phyloP scores from a whole-genome alignment of 1,284 basidiomycete species.

The Austroboletus olivaceoglutinosus region DNA sequence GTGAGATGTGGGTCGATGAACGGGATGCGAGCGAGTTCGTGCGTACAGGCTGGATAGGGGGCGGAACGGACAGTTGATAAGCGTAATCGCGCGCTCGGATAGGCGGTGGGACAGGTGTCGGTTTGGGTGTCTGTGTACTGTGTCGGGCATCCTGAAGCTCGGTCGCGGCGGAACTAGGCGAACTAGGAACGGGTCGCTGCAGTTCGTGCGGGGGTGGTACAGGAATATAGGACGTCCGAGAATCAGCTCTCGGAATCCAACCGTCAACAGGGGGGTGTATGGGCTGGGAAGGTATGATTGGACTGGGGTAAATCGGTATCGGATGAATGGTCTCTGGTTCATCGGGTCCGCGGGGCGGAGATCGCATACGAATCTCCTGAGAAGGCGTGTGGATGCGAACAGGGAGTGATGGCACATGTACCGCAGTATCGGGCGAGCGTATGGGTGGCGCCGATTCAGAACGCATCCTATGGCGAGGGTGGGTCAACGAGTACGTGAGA shows the following conservation, averaged over 20 bases:
- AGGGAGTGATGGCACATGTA: constrained; percentile 29
- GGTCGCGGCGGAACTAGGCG: constrained; percentile 14
- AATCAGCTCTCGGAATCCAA: constrained; percentile 41
- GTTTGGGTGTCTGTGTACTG: constrained; percentile 2
- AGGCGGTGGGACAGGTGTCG: constrained; percentile 23
- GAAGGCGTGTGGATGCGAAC: constrained; percentile 23
- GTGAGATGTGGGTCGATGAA: constrained; percentile 31
- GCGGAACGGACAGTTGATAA: constrained; percentile 20
- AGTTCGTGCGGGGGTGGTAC: constrained; percentile 42
- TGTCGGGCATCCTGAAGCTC: constrained; percentile 17
- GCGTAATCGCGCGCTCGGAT: constrained; percentile 31
- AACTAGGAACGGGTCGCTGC: constrained; percentile 24
- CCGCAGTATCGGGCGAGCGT: constrained; percentile 28
- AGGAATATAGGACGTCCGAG: constrained; percentile 29
- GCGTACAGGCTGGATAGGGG: constrained; percentile 11
- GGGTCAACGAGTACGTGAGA: constrained; percentile 10
- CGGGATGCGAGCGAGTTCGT: constrained; percentile 25
- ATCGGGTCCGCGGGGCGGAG: constrained; percentile 18
- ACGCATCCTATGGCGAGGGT: constrained; percentile 21
- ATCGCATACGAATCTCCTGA: constrained; percentile 12
- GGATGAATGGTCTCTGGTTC: constrained; percentile 34
- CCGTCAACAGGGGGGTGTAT: constrained; percentile 34
- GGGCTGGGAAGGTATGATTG: constrained; percentile 8
- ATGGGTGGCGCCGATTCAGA: constrained; percentile 29
- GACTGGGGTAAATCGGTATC: constrained; percentile 32